These are phyloP conservation scores for Thalassiosira profunda DNA, from an alignment of 108 stramenopile species.

Conservation along the genomic window DNA sequence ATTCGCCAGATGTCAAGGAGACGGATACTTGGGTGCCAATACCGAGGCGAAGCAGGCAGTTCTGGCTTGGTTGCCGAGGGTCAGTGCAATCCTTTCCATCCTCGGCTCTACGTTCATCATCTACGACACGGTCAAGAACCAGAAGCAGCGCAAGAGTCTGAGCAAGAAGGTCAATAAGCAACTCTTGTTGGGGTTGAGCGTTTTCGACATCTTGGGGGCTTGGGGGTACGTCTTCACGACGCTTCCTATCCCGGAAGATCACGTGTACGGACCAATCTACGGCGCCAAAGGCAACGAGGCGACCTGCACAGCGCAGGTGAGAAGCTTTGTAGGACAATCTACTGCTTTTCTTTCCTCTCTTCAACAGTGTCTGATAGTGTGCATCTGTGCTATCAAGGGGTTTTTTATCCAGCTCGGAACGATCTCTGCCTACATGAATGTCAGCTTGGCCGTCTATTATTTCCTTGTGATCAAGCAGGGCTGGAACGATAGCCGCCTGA, in stretches of 20 bases:
- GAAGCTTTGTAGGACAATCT: too few species aligned
- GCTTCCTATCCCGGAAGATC: conserved; percentile 9
- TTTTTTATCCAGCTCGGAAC: conserved; percentile 51
- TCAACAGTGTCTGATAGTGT: too few species aligned
- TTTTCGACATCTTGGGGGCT: conserved; percentile 18
- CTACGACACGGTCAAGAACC: neutral
- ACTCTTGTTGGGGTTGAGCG: neutral
- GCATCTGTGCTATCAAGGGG: too few species aligned
- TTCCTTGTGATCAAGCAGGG: conserved; percentile 7
- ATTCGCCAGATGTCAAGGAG: too few species aligned
- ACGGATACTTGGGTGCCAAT: conserved; percentile 18
- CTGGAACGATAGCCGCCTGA: conserved; percentile 2
- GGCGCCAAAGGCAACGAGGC: conserved; percentile 27
- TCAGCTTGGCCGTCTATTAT: conserved; percentile 20
- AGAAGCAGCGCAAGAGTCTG: neutral
- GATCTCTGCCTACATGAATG: neutral
- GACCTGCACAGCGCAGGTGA: conserved; percentile 45
- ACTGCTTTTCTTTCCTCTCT: too few species aligned
- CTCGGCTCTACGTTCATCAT: conserved; percentile 16
- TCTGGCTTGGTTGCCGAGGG: conserved; percentile 23
- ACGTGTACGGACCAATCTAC: conserved; percentile 24
- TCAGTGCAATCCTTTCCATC: conserved; percentile 12
- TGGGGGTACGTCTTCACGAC: conserved; percentile 16
- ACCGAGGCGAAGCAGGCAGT: neutral
- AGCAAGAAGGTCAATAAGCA: neutral